Conservation (phyloP, 805 yeast species). For the Clavispora phyllophila region DNA sequence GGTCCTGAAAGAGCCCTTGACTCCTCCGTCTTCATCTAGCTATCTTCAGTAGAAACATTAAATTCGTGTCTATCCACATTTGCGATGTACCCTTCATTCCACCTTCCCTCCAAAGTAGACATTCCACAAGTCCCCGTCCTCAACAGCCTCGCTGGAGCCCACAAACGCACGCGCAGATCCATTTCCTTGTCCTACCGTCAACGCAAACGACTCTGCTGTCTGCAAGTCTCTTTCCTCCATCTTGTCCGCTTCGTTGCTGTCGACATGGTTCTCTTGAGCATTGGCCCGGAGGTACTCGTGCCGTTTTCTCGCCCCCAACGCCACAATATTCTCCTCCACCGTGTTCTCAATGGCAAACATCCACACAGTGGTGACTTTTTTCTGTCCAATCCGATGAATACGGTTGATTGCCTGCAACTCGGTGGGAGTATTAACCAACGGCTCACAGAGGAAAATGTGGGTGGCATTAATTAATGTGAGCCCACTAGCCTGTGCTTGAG, state of each 20-base stretch:
- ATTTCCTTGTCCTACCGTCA: constrained; percentile 7
- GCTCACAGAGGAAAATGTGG: constrained; percentile 90
- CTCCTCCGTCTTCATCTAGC: too few species aligned
- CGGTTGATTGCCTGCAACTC: constrained; percentile 92
- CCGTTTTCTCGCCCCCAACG: constrained; percentile 61
- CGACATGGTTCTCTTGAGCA: constrained; percentile 7
- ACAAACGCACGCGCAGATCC: not conserved
- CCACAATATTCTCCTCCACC: constrained; percentile 83
- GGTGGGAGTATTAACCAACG: constrained; percentile 78
- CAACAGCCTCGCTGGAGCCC: constrained; percentile 9
- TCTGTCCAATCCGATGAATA: constrained; percentile 90
- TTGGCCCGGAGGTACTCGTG: constrained; percentile 31
- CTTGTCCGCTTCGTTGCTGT: not conserved
- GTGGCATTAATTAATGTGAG: constrained; percentile 87
- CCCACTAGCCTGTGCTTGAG: constrained; percentile 86
- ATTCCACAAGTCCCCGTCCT: constrained; percentile 9
- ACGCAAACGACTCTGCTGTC: constrained; percentile 16
- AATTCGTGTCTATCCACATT: too few species aligned
- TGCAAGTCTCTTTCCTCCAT: constrained; percentile 10
- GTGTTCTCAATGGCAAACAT: constrained; percentile 78
- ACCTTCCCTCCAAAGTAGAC: constrained; percentile 11
- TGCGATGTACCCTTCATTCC: too few species aligned
- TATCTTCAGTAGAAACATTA: too few species aligned
- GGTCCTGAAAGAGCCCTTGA: too few species aligned
- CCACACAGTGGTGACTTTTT: constrained; percentile 80